A percentile compares a stretch with the other conserved stretches of the same genome.
Evolutionary conservation across 129 eudicot species (phyloP).

Genomic region (Pulicaria dysenterica): DNA sequence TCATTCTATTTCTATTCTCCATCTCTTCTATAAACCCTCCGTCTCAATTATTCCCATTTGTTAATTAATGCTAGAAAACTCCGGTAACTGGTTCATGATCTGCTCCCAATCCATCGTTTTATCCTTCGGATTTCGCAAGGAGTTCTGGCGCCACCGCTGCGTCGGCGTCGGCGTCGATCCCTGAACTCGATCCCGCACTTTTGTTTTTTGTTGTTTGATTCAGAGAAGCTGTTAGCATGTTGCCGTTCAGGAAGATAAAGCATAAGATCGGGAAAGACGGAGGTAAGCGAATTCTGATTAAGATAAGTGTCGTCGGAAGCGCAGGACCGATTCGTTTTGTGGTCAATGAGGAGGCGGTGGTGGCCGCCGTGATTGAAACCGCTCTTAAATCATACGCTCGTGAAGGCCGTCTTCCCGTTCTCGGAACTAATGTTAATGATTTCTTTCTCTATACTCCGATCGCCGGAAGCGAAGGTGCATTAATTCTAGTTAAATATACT

Average conservation of each 20-base stretch:
- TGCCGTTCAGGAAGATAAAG: conserved; percentile 27
- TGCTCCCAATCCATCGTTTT: background rate
- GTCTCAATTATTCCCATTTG: background rate
- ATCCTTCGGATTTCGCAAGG: conserved; percentile 22
- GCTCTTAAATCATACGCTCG: conserved; percentile 39
- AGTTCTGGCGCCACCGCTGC: conserved; percentile 20
- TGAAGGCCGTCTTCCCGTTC: conserved; percentile 40
- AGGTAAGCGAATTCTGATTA: conserved; percentile 22
- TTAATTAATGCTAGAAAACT: conserved; percentile 30
- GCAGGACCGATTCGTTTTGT: conserved; percentile 37
- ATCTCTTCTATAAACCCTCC: background rate
- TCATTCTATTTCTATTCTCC: background rate
- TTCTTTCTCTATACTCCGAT: conserved; percentile 74
- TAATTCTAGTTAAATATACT: background rate
- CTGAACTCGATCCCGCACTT: background rate
- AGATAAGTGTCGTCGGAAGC: conserved; percentile 31
- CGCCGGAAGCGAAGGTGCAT: conserved; percentile 66
- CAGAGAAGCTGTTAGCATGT: background rate
- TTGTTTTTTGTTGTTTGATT: background rate
- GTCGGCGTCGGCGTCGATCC: conserved; percentile 6
- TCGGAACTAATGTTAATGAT: conserved; percentile 51
- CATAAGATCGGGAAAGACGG: conserved; percentile 3
- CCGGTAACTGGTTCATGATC: conserved; percentile 9
- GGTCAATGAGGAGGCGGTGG: conserved; percentile 28
- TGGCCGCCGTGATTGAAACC: conserved; percentile 27